phyloP scores from a whole-genome alignment of 2,329 filamentous ascomycete species.

The Cladosporium sp. region DNA sequence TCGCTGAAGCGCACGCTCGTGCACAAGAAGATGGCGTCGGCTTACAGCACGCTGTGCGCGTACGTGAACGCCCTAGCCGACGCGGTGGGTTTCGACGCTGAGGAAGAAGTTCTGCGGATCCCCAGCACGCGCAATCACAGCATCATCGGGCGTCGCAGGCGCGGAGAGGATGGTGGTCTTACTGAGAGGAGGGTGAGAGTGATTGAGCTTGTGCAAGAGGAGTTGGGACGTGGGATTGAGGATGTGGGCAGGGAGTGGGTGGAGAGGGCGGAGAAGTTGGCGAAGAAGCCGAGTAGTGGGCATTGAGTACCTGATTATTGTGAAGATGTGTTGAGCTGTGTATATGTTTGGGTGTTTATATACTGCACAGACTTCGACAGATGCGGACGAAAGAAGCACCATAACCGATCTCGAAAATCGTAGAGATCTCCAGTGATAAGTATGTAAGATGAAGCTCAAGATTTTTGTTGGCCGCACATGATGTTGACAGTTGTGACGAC shows the following conservation, averaged over 20 bases:
- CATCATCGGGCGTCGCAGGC: conserved; percentile 64
- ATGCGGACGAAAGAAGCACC: neutral
- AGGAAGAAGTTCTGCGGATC: conserved; percentile 85
- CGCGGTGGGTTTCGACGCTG: conserved; percentile 72
- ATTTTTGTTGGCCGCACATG: neutral
- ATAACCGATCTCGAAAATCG: neutral
- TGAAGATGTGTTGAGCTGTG: neutral
- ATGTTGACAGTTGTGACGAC: neutral
- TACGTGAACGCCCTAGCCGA: conserved; percentile 72
- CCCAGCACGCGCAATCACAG: conserved; percentile 88
- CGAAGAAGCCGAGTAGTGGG: conserved; percentile 47
- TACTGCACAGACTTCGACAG: neutral
- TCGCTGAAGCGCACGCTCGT: conserved; percentile 33
- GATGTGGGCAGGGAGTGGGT: conserved; percentile 53
- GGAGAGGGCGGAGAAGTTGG: conserved; percentile 50
- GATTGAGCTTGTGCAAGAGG: conserved; percentile 60
- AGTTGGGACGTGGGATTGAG: conserved; percentile 49
- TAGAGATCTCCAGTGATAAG: neutral
- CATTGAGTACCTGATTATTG: conserved; percentile 37
- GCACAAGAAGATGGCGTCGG: conserved; percentile 56
- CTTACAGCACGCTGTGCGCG: conserved; percentile 78
- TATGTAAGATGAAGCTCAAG: neutral
- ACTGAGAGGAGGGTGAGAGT: conserved; percentile 64
- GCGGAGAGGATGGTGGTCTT: conserved; percentile 29
- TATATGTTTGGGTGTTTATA: neutral